Evolutionary conservation across 129 eudicot species (phyloP).

Genomic region (Silybum marianum): DNA sequence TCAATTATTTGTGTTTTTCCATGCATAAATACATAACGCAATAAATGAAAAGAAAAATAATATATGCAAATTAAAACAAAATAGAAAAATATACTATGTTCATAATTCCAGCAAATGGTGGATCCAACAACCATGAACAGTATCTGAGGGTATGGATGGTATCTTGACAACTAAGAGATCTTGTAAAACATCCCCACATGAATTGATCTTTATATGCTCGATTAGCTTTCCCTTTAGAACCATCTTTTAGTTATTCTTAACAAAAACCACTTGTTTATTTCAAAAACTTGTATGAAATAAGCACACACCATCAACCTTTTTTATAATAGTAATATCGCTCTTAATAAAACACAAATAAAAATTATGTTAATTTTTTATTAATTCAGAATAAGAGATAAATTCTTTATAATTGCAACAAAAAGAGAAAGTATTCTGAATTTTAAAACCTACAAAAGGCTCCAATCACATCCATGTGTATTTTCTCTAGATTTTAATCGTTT

Average conservation of each 20-base stretch:
- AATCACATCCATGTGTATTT: too few species aligned
- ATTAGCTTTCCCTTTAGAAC: slow-evolving; percentile 20
- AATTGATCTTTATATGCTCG: slow-evolving; percentile 11
- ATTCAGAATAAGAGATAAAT: too few species aligned
- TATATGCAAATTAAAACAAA: not conserved
- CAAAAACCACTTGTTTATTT: not conserved
- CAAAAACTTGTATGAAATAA: not conserved
- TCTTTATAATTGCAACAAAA: too few species aligned
- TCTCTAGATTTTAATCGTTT: not conserved
- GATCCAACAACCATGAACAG: slow-evolving; percentile 29
- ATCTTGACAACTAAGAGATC: slow-evolving; percentile 19
- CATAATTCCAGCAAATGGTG: slow-evolving; percentile 27
- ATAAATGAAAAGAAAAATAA: not conserved
- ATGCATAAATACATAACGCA: not conserved
- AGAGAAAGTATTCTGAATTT: too few species aligned
- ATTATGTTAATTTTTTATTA: not conserved
- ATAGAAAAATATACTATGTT: slow-evolving; percentile 12
- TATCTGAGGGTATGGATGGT: not conserved
- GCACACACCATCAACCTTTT: not conserved
- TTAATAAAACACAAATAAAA: too few species aligned
- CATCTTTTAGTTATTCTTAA: not conserved
- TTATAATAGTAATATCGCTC: not conserved
- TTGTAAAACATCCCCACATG: slow-evolving; percentile 25
- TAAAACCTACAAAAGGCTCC: too few species aligned
- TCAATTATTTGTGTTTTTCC: not conserved